These are phyloP conservation scores for Aspergillus affinis DNA, from an alignment of 495 filamentous ascomycete genomes.

Conservation along the genomic window DNA sequence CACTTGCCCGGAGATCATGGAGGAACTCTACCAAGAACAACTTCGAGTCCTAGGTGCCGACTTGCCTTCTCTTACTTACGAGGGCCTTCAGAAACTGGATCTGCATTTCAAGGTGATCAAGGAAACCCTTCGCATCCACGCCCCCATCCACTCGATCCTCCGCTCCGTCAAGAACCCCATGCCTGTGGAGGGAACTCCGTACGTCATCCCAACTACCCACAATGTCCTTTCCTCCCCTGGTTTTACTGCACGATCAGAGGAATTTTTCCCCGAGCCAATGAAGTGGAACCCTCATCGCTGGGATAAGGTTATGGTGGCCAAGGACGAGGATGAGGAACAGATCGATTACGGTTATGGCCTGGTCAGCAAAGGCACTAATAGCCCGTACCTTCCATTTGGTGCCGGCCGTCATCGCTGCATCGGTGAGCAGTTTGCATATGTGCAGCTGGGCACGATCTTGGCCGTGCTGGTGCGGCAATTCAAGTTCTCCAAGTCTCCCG, in stretches of 20 bases:
- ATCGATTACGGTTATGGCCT: conserved; percentile 50
- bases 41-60: conserved; percentile 48
- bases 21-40: conserved; percentile 61
- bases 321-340: conserved; percentile 41
- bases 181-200: conserved; percentile 44
- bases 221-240: conserved; percentile 51
- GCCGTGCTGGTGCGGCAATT: too few relatives aligned
- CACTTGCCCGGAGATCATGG: conserved; percentile 52
- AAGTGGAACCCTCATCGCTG: conserved; percentile 55
- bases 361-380: conserved; percentile 51
- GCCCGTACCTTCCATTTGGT: conserved; percentile 57
- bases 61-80: conserved; percentile 51
- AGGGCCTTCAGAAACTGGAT: conserved; percentile 51
- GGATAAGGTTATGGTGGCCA: conserved; percentile 41
- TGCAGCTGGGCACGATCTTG: too few relatives aligned
- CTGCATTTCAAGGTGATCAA: conserved; percentile 58
- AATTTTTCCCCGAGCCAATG: conserved; percentile 47
- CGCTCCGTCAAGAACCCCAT: conserved; percentile 61
- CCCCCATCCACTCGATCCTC: conserved; percentile 64
- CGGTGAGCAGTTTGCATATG: conserved; percentile 58
- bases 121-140: conserved; percentile 63
- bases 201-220: conserved; percentile 49
- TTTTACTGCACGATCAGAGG: conserved; percentile 41
- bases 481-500: too few relatives aligned
- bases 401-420: conserved; percentile 58